Evolutionary conservation across 1,284 basidiomycete genomes (phyloP).

Genomic region (Rhizoctonia solani): DNA sequence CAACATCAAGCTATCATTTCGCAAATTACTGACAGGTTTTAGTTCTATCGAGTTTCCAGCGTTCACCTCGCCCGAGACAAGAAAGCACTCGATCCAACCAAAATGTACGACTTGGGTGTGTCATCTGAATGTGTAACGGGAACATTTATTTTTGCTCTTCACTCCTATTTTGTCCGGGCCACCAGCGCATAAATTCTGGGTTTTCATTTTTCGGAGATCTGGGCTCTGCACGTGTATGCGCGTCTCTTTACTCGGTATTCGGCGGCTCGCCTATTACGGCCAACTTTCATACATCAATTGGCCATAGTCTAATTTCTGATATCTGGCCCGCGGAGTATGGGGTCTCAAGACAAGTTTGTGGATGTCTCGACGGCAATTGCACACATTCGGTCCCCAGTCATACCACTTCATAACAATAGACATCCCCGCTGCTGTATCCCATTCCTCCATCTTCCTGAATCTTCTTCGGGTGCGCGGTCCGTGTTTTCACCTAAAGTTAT

Average conservation of each 20-base stretch:
- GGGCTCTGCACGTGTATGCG: neutral
- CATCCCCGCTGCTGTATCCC: too few species aligned
- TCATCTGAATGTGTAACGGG: too few species aligned
- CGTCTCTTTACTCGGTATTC: neutral
- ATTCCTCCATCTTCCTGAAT: too few species aligned
- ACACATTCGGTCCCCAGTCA: neutral
- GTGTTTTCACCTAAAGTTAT: neutral
- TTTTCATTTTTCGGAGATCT: neutral
- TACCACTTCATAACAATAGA: neutral
- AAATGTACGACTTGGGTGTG: too few species aligned
- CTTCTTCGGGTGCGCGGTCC: too few species aligned
- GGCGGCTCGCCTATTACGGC: neutral
- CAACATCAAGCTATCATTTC: neutral
- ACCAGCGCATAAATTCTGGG: neutral
- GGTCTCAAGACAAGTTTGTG: neutral
- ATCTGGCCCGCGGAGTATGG: neutral
- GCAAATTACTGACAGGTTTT: neutral
- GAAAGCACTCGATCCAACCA: neutral
- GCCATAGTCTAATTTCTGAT: neutral
- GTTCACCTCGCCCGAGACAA: neutral
- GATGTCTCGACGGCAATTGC: neutral
- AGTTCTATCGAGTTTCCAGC: constrained; percentile 17
- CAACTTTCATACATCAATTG: neutral
- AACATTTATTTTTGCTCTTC: too few species aligned
- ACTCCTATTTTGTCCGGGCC: too few species aligned